Evolutionary conservation across 2,329 filamentous ascomycete species (phyloP).

Genomic region (Grosmannia huntii): DNA sequence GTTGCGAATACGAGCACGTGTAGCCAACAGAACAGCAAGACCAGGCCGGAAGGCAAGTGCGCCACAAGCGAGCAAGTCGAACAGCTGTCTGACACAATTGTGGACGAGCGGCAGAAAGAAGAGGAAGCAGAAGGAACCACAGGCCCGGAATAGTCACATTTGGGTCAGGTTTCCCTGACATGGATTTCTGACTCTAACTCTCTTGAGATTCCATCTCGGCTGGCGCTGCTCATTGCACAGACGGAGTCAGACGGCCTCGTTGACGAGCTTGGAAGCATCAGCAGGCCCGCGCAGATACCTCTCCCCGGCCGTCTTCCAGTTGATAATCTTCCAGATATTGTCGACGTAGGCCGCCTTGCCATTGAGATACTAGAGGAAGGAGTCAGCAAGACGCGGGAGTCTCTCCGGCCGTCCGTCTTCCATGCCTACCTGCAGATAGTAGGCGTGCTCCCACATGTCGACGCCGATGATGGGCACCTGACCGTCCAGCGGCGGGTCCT

Average conservation of each 20-base stretch:
- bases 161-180: background rate
- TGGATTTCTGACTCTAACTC: background rate
- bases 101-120: no score
- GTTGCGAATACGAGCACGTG: no score
- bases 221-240: background rate
- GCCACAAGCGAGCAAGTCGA: background rate
- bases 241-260: slow-evolving; percentile 21
- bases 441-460: slow-evolving; percentile 92
- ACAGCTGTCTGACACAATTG: background rate
- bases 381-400: background rate
- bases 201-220: no score
- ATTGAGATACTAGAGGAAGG: slow-evolving; percentile 57
- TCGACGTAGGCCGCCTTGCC: slow-evolving; percentile 63
- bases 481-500: slow-evolving; percentile 57
- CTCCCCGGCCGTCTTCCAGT: slow-evolving; percentile 59
- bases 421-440: slow-evolving; percentile 59
- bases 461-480: slow-evolving; percentile 63
- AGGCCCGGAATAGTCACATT: background rate
- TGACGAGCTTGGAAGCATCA: slow-evolving; percentile 32
- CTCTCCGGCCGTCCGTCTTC: background rate
- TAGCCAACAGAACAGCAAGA: no score
- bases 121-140: background rate
- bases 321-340: slow-evolving; percentile 67
- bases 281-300: slow-evolving; percentile 40
- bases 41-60: background rate